phyloP scores from a whole-genome alignment of 2,329 filamentous ascomycete species.

The Claviceps sp. region DNA sequence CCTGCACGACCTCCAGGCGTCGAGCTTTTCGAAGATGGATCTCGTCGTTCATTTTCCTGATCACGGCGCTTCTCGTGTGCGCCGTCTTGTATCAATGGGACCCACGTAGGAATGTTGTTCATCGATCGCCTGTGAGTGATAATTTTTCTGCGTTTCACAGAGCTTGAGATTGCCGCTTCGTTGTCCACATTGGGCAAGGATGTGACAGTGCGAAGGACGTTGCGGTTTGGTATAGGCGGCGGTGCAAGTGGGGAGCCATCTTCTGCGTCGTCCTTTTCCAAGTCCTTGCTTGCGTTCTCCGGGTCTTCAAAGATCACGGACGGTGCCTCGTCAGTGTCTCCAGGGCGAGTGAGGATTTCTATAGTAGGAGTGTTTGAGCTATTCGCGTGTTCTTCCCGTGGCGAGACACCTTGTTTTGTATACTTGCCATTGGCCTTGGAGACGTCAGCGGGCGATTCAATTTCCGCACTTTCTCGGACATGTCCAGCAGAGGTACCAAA shows the following conservation, averaged over 20 bases:
- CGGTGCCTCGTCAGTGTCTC: neutral
- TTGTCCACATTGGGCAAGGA: neutral
- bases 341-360: neutral
- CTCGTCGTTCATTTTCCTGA: slow-evolving; percentile 9
- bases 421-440: neutral
- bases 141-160: neutral
- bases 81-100: slow-evolving; percentile 9
- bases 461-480: slow-evolving; percentile 36
- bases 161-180: neutral
- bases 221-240: slow-evolving; percentile 2
- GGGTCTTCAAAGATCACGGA: neutral
- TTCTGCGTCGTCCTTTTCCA: neutral
- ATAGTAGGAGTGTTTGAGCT: neutral
- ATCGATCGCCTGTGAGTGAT: slow-evolving; percentile 14
- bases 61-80: slow-evolving; percentile 11
- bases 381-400: neutral
- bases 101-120: slow-evolving; percentile 11
- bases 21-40: slow-evolving; percentile 15
- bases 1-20: slow-evolving; percentile 15
- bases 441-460: slow-evolving; percentile 20
- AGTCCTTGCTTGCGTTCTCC: neutral
- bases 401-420: neutral
- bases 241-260: neutral
- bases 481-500: slow-evolving; percentile 21
- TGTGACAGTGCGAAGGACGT: neutral